phyloP scores from a whole-genome alignment of 768 basidiomycete genomes.

The Serendipita sp. region DNA sequence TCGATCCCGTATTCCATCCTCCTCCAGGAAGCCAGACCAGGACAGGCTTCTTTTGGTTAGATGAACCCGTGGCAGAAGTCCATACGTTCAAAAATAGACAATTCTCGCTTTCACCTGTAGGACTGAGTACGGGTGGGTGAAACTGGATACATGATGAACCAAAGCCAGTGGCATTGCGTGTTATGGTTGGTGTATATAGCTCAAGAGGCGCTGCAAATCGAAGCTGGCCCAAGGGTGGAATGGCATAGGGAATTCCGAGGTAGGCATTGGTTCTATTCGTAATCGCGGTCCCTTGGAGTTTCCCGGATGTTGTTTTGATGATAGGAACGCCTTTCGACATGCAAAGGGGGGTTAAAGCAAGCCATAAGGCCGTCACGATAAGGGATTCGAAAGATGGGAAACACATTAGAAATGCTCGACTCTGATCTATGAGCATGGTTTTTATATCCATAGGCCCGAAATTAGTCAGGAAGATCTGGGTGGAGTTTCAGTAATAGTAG shows the following conservation, averaged over 20 bases:
- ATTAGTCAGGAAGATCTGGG: too few relatives aligned
- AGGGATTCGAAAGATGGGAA: too few relatives aligned
- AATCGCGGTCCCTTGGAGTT: background rate
- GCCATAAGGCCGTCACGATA: background rate
- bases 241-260: slow-evolving; percentile 17
- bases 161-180: slow-evolving; percentile 13
- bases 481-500: too few relatives aligned
- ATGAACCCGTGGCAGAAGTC: slow-evolving; percentile 14
- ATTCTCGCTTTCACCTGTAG: slow-evolving; percentile 16
- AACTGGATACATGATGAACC: slow-evolving; percentile 18
- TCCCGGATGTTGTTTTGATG: background rate
- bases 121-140: slow-evolving; percentile 14
- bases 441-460: background rate
- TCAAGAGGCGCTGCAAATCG: slow-evolving; percentile 41
- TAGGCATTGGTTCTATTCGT: slow-evolving; percentile 23
- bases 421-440: background rate
- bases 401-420: background rate
- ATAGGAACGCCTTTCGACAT: background rate
- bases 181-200: slow-evolving; percentile 18
- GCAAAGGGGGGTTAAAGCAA: background rate
- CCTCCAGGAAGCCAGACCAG: slow-evolving; percentile 11
- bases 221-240: slow-evolving; percentile 38
- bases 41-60: slow-evolving; percentile 14
- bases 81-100: slow-evolving; percentile 16
- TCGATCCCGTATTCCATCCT: background rate